phyloP scores from a whole-genome alignment of 768 basidiomycete species.

The Clitopilus hobsonii region DNA sequence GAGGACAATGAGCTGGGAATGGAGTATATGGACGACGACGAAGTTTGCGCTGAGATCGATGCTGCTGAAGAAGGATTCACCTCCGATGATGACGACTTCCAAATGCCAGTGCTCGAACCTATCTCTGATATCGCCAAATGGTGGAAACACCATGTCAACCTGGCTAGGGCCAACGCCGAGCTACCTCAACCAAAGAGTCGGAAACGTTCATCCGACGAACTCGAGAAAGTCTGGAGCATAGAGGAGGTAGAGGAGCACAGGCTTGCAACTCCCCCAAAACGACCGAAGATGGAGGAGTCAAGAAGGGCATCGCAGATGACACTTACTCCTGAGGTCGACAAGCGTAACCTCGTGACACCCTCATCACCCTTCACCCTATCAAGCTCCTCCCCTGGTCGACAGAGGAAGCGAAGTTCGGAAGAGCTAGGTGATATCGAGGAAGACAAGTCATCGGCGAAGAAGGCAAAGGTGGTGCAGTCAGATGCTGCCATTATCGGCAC shows the following conservation, averaged over 20 bases:
- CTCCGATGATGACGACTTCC: neutral
- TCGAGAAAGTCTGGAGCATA: slow-evolving; percentile 6
- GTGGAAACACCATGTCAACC: neutral
- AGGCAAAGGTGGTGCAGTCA: neutral
- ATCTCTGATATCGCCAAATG: neutral
- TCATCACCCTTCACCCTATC: neutral
- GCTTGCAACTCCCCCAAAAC: slow-evolving; percentile 1
- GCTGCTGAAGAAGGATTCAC: slow-evolving; percentile 18
- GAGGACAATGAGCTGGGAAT: slow-evolving; percentile 19
- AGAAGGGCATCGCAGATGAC: neutral
- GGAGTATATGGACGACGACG: slow-evolving; percentile 17
- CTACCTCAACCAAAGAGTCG: slow-evolving; percentile 8
- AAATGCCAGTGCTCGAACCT: too few relatives aligned
- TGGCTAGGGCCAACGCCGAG: neutral
- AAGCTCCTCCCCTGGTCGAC: slow-evolving; percentile 13
- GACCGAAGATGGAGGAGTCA: neutral
- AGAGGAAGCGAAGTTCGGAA: slow-evolving; percentile 47
- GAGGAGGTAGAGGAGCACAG: slow-evolving; percentile 4
- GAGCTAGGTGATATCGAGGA: slow-evolving; percentile 32
- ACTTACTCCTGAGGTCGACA: neutral
- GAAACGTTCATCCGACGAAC: slow-evolving; percentile 21
- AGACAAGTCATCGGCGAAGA: neutral
- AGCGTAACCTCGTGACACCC: neutral
- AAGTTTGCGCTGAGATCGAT: slow-evolving; percentile 16
- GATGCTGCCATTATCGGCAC: neutral